Evolutionary conservation across 768 basidiomycete genomes (phyloP).

Genomic region (Suillus ampliporus): DNA sequence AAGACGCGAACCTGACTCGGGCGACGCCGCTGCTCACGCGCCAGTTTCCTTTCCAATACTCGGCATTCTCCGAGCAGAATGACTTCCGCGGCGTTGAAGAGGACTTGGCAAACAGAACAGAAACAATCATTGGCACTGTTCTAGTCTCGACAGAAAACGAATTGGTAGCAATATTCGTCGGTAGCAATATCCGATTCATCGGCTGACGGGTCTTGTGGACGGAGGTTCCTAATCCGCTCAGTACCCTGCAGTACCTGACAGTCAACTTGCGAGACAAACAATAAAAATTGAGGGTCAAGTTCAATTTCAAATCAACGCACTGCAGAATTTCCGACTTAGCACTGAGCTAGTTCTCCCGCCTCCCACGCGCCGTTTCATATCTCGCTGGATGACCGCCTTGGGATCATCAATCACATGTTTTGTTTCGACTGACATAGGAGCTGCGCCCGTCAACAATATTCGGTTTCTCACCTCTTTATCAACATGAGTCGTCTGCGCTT

Average conservation of each 20-base stretch:
- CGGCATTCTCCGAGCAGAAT: not conserved
- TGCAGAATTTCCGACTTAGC: not conserved
- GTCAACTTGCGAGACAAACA: not conserved
- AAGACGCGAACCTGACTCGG: not conserved
- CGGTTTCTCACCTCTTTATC: too few relatives aligned
- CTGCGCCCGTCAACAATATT: not conserved
- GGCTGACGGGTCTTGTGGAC: not conserved
- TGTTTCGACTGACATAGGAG: not conserved
- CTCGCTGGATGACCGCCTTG: not conserved
- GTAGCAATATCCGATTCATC: not conserved
- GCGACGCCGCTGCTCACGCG: not conserved
- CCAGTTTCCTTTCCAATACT: not conserved
- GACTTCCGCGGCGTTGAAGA: constrained; percentile 1
- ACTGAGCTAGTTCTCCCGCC: not conserved
- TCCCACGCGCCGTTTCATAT: not conserved
- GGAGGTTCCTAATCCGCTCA: not conserved
- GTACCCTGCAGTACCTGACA: not conserved
- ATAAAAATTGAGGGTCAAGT: not conserved
- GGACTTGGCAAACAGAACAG: not conserved
- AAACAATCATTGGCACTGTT: too few relatives aligned
- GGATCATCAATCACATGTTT: not conserved
- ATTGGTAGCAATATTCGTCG: not conserved
- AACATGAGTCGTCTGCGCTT: not conserved
- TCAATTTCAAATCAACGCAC: not conserved
- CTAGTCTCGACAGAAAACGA: not conserved